These are phyloP conservation scores for Hanseniaspora taiwanica DNA, from an alignment of 805 yeast genomes.

Conservation along the genomic window DNA sequence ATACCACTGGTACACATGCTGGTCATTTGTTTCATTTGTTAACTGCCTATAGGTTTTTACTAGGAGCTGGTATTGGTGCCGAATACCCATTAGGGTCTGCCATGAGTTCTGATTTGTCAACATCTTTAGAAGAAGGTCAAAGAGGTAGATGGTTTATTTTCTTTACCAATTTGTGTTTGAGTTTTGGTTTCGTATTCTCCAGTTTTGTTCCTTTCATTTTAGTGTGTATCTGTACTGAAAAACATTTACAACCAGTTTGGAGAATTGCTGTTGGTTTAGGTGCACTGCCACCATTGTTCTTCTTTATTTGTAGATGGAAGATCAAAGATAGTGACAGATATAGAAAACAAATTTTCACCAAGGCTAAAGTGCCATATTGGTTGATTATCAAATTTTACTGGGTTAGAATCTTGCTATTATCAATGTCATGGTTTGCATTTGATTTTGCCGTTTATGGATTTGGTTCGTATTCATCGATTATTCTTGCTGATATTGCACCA, in stretches of 20 bases:
- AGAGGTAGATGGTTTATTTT: slow-evolving; percentile 83
- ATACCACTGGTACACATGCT: slow-evolving; percentile 36
- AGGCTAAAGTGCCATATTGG: slow-evolving; percentile 51
- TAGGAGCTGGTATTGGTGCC: slow-evolving; percentile 88
- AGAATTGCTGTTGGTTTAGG: slow-evolving; percentile 84
- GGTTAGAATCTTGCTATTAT: slow-evolving; percentile 59
- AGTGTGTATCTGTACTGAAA: slow-evolving; percentile 64
- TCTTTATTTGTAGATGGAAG: slow-evolving; percentile 65
- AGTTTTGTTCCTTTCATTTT: slow-evolving; percentile 79
- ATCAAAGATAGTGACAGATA: slow-evolving; percentile 66
- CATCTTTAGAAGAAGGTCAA: slow-evolving; percentile 70
- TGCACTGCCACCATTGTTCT: slow-evolving; percentile 71
- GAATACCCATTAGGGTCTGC: slow-evolving; percentile 86
- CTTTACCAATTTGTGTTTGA: slow-evolving; percentile 86
- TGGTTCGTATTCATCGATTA: slow-evolving; percentile 72
- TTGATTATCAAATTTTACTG: slow-evolving; percentile 69
- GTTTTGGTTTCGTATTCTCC: slow-evolving; percentile 69
- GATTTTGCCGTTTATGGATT: slow-evolving; percentile 83
- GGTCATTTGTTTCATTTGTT: slow-evolving; percentile 73
- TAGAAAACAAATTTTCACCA: slow-evolving; percentile 56
- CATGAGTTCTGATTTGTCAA: slow-evolving; percentile 88
- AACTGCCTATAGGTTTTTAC: slow-evolving; percentile 71
- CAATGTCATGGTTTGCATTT: slow-evolving; percentile 81
- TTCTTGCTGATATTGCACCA: slow-evolving; percentile 43
- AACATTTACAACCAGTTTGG: slow-evolving; percentile 77